phyloP scores from a whole-genome alignment of 495 filamentous ascomycete genomes.

The Xylaria sp. region DNA sequence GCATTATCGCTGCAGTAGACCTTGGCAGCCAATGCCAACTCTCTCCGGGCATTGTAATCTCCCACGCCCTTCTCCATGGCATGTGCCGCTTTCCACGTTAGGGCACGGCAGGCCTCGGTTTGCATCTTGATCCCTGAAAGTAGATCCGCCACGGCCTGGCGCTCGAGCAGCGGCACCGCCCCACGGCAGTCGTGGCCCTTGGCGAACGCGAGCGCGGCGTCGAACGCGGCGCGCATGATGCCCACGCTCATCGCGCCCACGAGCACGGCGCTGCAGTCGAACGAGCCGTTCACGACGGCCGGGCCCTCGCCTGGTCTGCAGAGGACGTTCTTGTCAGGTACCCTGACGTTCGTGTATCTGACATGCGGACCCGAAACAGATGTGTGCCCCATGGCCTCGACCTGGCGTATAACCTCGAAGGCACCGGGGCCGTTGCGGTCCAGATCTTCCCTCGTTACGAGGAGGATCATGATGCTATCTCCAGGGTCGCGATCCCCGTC shows the following conservation, averaged over 20 bases:
- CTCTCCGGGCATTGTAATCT: slow-evolving; percentile 49
- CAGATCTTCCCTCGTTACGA: not conserved
- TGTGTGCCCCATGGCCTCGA: slow-evolving; percentile 52
- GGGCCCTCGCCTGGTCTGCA: slow-evolving; percentile 49
- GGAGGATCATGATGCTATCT: not conserved
- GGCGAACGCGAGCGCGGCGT: slow-evolving; percentile 57
- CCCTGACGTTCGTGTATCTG: slow-evolving; percentile 54
- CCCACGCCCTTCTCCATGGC: slow-evolving; percentile 49
- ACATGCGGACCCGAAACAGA: slow-evolving; percentile 55
- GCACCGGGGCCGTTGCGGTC: slow-evolving; percentile 34
- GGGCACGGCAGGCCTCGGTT: slow-evolving; percentile 55
- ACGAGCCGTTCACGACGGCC: slow-evolving; percentile 32
- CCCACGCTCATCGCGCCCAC: slow-evolving; percentile 62
- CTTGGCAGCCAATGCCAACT: slow-evolving; percentile 59
- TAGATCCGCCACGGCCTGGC: slow-evolving; percentile 59
- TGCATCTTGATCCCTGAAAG: slow-evolving; percentile 61
- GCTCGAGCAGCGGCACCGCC: slow-evolving; percentile 49
- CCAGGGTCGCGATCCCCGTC: slow-evolving; percentile 28
- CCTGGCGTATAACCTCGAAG: slow-evolving; percentile 53
- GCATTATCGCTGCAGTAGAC: slow-evolving; percentile 58
- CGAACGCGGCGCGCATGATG: slow-evolving; percentile 61
- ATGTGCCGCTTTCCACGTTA: slow-evolving; percentile 61
- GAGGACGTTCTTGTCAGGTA: slow-evolving; percentile 56
- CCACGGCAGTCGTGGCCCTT: slow-evolving; percentile 52
- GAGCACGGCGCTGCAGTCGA: slow-evolving; percentile 54